A percentile compares a stretch with the other conserved stretches of the same genome.
Conservation (phyloP, 2,329 filamentous ascomycete species). For the Trichophyton schoenleinii region DNA sequence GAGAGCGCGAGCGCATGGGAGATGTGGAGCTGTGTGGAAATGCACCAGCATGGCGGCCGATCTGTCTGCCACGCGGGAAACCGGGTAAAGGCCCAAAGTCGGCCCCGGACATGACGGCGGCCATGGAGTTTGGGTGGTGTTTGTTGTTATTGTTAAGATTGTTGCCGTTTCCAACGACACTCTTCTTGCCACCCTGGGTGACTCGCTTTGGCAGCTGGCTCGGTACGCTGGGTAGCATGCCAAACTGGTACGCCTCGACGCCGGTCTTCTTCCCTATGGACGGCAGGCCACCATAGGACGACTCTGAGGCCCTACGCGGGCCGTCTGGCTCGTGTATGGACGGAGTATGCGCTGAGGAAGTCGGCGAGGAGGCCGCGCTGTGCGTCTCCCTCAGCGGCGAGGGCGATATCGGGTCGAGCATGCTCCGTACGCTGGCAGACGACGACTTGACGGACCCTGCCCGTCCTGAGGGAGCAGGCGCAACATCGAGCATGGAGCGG, state of each 20-base stretch:
- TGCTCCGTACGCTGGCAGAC: slow-evolving; percentile 19
- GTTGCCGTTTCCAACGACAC: slow-evolving; percentile 9
- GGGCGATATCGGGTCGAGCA: slow-evolving; percentile 26
- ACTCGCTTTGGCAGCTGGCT: slow-evolving; percentile 32
- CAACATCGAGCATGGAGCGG: slow-evolving; percentile 54
- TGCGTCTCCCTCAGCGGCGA: slow-evolving; percentile 25
- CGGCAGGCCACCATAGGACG: slow-evolving; percentile 15
- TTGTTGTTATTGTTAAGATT: slow-evolving; percentile 5
- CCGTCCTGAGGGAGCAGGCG: slow-evolving; percentile 29
- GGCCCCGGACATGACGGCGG: slow-evolving; percentile 32
- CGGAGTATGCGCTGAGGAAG: slow-evolving; percentile 18
- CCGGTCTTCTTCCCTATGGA: slow-evolving; percentile 17
- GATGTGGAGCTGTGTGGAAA: slow-evolving; percentile 23
- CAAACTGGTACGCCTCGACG: slow-evolving; percentile 30
- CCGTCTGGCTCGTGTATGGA: slow-evolving; percentile 25
- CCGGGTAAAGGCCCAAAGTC: slow-evolving; percentile 26
- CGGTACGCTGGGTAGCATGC: slow-evolving; percentile 35
- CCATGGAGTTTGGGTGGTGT: slow-evolving; percentile 34
- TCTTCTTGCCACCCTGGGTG: slow-evolving; percentile 29
- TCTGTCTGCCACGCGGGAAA: slow-evolving; percentile 25
- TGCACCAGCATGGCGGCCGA: slow-evolving; percentile 30
- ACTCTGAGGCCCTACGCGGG: slow-evolving; percentile 24
- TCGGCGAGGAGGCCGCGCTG: slow-evolving; percentile 23
- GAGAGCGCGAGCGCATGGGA: slow-evolving; percentile 23
- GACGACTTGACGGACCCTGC: slow-evolving; percentile 24